Evolutionary conservation across 768 basidiomycete species (phyloP).

Genomic region (Artomyces pyxidatus): DNA sequence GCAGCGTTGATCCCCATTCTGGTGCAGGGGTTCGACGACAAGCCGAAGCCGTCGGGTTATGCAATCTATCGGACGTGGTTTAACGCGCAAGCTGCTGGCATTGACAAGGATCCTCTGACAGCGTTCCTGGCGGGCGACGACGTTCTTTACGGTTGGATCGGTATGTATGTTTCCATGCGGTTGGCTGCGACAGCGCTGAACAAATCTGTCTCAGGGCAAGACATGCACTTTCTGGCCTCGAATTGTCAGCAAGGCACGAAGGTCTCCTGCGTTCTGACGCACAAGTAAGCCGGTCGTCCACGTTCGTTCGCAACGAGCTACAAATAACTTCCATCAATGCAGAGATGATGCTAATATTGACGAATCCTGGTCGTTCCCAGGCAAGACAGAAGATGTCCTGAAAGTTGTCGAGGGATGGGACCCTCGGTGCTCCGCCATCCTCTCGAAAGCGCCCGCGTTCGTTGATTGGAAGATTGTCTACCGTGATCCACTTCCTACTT

Average conservation of each 20-base stretch:
- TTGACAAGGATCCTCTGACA: conserved; percentile 17
- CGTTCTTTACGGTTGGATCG: conserved; percentile 16
- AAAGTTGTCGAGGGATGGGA: conserved; percentile 20
- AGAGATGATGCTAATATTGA: conserved; percentile 19
- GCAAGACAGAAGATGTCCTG: conserved; percentile 18
- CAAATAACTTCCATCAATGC: not conserved
- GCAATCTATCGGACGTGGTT: conserved; percentile 23
- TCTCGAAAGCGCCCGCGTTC: conserved; percentile 18
- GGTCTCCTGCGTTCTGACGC: conserved; percentile 19
- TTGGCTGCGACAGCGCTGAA: not conserved
- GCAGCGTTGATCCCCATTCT: not conserved
- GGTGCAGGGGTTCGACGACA: conserved; percentile 19
- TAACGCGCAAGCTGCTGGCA: conserved; percentile 15
- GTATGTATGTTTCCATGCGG: conserved; percentile 10
- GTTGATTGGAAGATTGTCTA: conserved; percentile 23
- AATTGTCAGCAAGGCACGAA: conserved; percentile 14
- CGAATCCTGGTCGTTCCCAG: conserved; percentile 17
- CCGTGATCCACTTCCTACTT: conserved; percentile 20
- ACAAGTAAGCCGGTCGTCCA: conserved; percentile 7
- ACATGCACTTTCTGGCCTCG: conserved; percentile 17
- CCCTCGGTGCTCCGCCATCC: conserved; percentile 19
- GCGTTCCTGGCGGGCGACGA: conserved; percentile 12
- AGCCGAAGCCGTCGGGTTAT: conserved; percentile 17
- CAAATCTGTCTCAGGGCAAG: conserved; percentile 4
- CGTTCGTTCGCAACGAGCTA: not conserved